Base-by-base conservation (phyloP, 805 yeast species). In the Schizosaccharomyces octosporus region DNA sequence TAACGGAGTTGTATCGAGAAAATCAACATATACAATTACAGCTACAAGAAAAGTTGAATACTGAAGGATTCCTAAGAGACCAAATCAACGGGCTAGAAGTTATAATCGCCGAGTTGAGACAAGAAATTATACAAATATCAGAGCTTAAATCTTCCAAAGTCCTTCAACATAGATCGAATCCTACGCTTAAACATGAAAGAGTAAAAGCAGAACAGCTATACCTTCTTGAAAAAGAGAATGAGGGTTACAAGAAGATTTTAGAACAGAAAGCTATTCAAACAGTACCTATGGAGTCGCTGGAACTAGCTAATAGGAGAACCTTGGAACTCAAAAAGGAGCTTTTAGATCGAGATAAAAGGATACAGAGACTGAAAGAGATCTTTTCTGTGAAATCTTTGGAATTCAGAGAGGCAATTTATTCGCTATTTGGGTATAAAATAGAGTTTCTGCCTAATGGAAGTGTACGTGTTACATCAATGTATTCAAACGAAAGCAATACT, bases 331-430 rank as follows among this genome's bases (percentile, higher is more conserved):
- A 81, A 64, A 66, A 67, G 2, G 79, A 78, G 62, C 71, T 81
- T 1, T 75, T 74, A 41, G 77, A 75, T 59, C 67, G 78, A 7
- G 74, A 74, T 60, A 85, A 84, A 67, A 74, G 79, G 61, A 74
- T 76, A 43, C 71, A 67, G 11, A 71, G 94, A 48, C 72, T 81
- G 62, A 65, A 64, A 32, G 68, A 82, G 64, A 77, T 79, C 5
- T 87, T 80, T 68, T 71, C 80, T 19, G 77, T 78, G 60, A 84
- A 85, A 68, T 81, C 90, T n/a, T 71, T 76, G 41, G 89, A 85
- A 67, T 82, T 85, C 61, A 73, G 87, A 45, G 80, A 82, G 41
- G 79, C 83, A 1, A 81, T 87, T 0, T 79, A 81, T 62, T 75
- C 82, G 4, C 75, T 84, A 36, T 75, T 88, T 61, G 95, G 95